Evolutionary conservation across 2,329 filamentous ascomycete species (phyloP).

Genomic region (Fusarium equiseti): DNA sequence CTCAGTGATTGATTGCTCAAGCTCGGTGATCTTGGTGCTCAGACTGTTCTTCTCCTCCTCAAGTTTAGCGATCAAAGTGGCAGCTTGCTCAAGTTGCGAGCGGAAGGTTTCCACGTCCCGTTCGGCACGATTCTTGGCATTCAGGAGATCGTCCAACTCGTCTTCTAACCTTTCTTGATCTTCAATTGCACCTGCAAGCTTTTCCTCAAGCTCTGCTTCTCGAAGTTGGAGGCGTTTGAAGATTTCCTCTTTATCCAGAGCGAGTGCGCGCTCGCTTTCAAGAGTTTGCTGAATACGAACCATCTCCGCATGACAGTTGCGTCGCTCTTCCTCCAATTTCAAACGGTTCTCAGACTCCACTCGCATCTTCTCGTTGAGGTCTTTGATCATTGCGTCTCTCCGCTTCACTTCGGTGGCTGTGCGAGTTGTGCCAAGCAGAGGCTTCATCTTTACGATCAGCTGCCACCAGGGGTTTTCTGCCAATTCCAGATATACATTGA

Average conservation of each 20-base stretch:
- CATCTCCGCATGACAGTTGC: conserved; percentile 88
- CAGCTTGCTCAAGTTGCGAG: conserved; percentile 90
- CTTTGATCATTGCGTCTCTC: conserved; percentile 91
- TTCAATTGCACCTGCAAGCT: conserved; percentile 89
- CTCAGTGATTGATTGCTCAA: conserved; percentile 78
- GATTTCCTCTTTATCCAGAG: conserved; percentile 98
- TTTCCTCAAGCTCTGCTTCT: conserved; percentile 93
- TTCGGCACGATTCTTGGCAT: conserved; percentile 89
- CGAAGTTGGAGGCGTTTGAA: conserved; percentile 94
- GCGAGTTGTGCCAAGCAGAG: conserved; percentile 89
- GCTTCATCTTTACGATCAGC: conserved; percentile 93
- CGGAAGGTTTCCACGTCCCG: conserved; percentile 84
- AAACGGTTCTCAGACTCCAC: conserved; percentile 80
- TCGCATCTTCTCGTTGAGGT: conserved; percentile 86
- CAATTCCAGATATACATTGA: conserved; percentile 89
- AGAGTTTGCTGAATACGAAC: conserved; percentile 91
- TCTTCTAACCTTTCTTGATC: conserved; percentile 96
- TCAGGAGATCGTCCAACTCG: conserved; percentile 88
- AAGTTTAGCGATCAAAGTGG: conserved; percentile 83
- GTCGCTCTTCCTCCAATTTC: conserved; percentile 89
- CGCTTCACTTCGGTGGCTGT: conserved; percentile 95
- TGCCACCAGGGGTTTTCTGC: conserved; percentile 98
- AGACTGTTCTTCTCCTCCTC: conserved; percentile 88
- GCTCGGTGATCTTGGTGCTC: conserved; percentile 71
- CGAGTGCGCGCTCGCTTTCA: conserved; percentile 94